These are phyloP conservation scores for Beauveria bassiana DNA, from an alignment of 2,329 filamentous ascomycete genomes.

Conservation along the genomic window DNA sequence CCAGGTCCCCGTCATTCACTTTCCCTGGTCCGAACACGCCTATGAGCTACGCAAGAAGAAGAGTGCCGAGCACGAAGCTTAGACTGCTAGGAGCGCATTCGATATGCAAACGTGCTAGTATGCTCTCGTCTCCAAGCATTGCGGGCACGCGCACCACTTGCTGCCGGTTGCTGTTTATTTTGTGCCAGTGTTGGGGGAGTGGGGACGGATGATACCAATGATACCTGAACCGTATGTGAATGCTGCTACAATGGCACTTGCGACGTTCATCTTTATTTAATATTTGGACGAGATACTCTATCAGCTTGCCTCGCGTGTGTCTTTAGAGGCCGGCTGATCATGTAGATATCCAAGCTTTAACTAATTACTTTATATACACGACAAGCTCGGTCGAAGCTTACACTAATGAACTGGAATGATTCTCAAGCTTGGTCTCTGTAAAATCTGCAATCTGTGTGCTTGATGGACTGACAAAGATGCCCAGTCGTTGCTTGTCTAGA, in stretches of 20 bases:
- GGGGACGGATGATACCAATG: constrained; percentile 27
- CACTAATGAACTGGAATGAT: too few species aligned
- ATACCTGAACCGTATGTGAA: constrained; percentile 22
- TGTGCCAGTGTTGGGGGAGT: neutral
- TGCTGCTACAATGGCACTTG: neutral
- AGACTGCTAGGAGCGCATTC: neutral
- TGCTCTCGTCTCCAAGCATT: neutral
- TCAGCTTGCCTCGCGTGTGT: neutral
- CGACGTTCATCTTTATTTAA: neutral
- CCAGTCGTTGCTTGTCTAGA: too few species aligned
- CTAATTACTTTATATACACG: neutral
- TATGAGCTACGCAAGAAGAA: constrained; percentile 48
- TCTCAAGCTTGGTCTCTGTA: too few species aligned
- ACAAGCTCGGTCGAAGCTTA: neutral
- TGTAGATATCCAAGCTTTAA: neutral
- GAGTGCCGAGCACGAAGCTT: constrained; percentile 30
- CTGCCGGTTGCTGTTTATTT: neutral
- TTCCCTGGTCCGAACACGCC: constrained; percentile 85
- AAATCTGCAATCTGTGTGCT: too few species aligned
- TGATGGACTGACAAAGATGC: too few species aligned
- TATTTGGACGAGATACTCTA: neutral
- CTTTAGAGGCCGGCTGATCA: neutral
- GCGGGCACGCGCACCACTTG: neutral
- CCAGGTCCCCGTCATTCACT: constrained; percentile 84
- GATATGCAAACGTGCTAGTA: neutral